Base-by-base conservation (phyloP, 352 stramenopile species). In the Pythium dissotocum region DNA sequence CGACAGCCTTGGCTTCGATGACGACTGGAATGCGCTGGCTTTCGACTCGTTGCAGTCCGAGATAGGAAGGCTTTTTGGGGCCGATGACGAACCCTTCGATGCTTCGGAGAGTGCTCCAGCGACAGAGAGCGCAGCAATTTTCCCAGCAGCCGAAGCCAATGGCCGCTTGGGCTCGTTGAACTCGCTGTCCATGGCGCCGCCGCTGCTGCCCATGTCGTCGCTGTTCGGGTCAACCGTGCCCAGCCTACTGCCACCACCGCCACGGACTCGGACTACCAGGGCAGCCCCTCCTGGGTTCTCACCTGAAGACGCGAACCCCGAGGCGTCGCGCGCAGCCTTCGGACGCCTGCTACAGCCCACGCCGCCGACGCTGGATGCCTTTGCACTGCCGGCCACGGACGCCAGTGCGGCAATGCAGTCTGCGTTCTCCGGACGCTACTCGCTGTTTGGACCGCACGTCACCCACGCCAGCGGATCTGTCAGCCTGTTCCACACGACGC, bases 241-340 rank as follows among this genome's bases (percentile, higher is more conserved):
- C 12, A 61, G 30, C 3, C 30, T 33, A 26, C 35, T 63, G 24
- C 57, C 36, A 24, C 24, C 35, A 40, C 36, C 9, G 26, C 16
- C 16, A 14, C 42, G 28, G 36, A 4, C 38, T 14, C 6, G n/a
- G 30, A n/a, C 33, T 30, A 67, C 33, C 56, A 77, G 63, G 62
- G 73, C 84, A 21, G 75, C 77, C 0, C 78, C 81, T 21, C 83
- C 83, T 24, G 83, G 83, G 26, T 91, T 91, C 69, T 81, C 81
- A 1, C 58, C 83, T 2, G 81, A 76, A 0, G 83, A 91, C 60
- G 83, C 83, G 3, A 79, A 85, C 18, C 83, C 83, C 0, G 30
- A 77, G 48, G 79, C 83, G 35, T 71, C 79, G 2, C 75, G 71
- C 30, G 79, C 73, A 33, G 81, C 81, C 21, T 90, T 90, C 55